Evolutionary conservation across 805 yeast species (phyloP).

Genomic region (Millerago galiae): DNA sequence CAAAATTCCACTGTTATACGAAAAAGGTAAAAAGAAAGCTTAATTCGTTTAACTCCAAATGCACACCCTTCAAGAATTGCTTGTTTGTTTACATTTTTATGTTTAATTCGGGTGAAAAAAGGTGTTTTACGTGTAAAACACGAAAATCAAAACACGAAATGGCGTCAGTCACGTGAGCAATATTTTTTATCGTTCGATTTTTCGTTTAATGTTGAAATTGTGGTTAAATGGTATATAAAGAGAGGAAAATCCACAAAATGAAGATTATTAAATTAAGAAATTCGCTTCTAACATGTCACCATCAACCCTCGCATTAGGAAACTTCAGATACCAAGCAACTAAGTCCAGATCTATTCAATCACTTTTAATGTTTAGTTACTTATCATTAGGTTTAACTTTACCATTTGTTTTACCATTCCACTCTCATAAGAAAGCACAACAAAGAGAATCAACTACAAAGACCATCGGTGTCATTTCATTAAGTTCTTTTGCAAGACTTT

Average conservation of each 20-base stretch:
- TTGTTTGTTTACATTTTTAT: neutral
- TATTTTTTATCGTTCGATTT: constrained; percentile 3
- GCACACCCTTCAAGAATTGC: neutral
- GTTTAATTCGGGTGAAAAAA: neutral
- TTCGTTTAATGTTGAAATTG: neutral
- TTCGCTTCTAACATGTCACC: constrained; percentile 10
- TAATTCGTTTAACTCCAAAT: neutral
- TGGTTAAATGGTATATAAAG: neutral
- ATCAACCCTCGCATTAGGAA: constrained; percentile 9
- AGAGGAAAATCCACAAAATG: neutral
- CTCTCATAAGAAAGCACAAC: constrained; percentile 10
- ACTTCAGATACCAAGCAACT: constrained; percentile 15
- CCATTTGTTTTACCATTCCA: constrained; percentile 18
- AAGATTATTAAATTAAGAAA: neutral
- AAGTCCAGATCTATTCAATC: constrained; percentile 13
- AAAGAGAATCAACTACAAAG: constrained; percentile 2
- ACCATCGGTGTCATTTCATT: constrained; percentile 15
- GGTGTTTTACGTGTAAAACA: neutral
- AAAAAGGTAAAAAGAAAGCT: too few relatives aligned
- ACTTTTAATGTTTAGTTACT: constrained; percentile 18
- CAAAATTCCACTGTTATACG: too few relatives aligned
- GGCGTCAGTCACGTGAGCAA: constrained; percentile 11
- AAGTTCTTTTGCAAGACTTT: constrained; percentile 14
- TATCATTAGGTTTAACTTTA: constrained; percentile 17
- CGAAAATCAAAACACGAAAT: constrained; percentile 5